These are phyloP conservation scores for Cephalotrichum gorgonifer DNA, from an alignment of 2,329 filamentous ascomycete species.

Conservation along the genomic window DNA sequence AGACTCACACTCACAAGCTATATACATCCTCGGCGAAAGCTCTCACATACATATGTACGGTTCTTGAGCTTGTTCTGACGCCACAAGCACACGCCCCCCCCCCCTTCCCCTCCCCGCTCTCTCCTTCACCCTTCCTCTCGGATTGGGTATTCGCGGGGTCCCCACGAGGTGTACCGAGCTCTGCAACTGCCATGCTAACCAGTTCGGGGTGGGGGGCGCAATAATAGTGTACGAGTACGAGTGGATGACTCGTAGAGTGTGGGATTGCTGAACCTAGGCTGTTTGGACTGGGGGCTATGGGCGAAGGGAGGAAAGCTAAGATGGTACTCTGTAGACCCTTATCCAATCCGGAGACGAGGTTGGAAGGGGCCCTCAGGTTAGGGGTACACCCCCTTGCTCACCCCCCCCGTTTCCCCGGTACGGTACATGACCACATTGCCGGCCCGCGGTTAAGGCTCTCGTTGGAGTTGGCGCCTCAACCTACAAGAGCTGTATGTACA, in stretches of 20 bases:
- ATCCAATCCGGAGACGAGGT: not conserved
- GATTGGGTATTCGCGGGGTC: no score
- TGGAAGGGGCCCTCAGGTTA: not conserved
- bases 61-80: not conserved
- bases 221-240: no score
- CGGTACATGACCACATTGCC: no score
- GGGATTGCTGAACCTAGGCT: no score
- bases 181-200: no score
- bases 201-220: no score
- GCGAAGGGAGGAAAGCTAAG: no score
- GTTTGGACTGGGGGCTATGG: no score
- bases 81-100: not conserved
- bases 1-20: not conserved
- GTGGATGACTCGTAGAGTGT: no score
- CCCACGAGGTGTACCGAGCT: no score
- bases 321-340: not conserved
- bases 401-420: not conserved
- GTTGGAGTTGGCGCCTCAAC: not conserved
- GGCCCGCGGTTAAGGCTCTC: not conserved
- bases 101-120: no score
- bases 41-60: not conserved
- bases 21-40: not conserved
- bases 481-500: not conserved
- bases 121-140: no score
- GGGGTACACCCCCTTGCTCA: not conserved